phyloP scores from a whole-genome alignment of 2,329 filamentous ascomycete genomes.

The Microdochium trichocladiopsis region DNA sequence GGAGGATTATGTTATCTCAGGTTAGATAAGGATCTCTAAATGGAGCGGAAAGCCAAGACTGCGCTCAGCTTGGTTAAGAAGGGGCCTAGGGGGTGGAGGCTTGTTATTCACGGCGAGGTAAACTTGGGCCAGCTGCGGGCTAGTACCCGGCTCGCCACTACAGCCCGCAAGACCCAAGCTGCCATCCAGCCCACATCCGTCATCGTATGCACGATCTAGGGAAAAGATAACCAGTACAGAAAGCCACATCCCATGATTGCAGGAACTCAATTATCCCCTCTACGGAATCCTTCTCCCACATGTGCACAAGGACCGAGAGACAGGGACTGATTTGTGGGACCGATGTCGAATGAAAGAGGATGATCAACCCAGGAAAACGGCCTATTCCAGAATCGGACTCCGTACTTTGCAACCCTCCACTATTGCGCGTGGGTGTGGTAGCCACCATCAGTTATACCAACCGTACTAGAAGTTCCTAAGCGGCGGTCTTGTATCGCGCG shows the following conservation, averaged over 20 bases:
- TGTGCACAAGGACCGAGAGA: neutral
- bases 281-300: neutral
- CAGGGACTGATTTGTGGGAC: neutral
- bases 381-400: neutral
- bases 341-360: neutral
- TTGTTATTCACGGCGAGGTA: neutral
- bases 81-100: neutral
- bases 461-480: neutral
- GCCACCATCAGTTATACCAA: neutral
- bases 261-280: neutral
- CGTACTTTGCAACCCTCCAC: neutral
- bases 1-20: neutral
- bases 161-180: neutral
- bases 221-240: neutral
- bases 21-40: neutral
- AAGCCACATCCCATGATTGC: neutral
- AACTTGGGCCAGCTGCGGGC: no score
- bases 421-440: neutral
- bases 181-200: neutral
- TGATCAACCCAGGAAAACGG: neutral
- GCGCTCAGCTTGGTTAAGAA: neutral
- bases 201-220: neutral
- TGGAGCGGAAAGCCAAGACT: neutral
- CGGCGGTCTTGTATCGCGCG: neutral
- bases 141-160: no score